These are phyloP conservation scores for Phytophthora fragariaefolia DNA, from an alignment of 352 stramenopile genomes.

Conservation along the genomic window DNA sequence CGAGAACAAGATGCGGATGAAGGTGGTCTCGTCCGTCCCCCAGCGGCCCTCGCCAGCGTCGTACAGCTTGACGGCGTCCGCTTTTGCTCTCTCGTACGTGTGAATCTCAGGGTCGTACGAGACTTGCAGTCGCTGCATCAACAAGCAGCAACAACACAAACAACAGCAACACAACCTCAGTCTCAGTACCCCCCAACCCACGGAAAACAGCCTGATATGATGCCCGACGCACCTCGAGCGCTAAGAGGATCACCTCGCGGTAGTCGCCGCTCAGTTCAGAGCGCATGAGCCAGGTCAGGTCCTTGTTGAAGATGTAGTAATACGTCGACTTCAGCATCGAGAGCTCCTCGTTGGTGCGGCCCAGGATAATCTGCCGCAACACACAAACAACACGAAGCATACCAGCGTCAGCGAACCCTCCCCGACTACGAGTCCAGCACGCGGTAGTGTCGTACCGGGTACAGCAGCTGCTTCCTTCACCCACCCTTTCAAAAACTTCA, in stretches of 20 bases:
- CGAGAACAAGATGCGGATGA: conserved; percentile 54
- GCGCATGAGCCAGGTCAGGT: conserved; percentile 52
- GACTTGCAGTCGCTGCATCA: too few relatives aligned
- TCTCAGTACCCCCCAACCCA: too few relatives aligned
- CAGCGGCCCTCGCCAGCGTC: conserved; percentile 63
- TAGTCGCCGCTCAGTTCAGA: conserved; percentile 63
- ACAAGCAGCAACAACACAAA: too few relatives aligned
- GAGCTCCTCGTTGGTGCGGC: conserved; percentile 64
- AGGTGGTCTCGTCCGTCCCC: conserved; percentile 61
- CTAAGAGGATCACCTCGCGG: conserved; percentile 64
- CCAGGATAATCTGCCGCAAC: too few relatives aligned
- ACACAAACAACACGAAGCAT: too few relatives aligned
- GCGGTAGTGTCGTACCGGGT: too few relatives aligned
- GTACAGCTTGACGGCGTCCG: conserved; percentile 59
- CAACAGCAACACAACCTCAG: too few relatives aligned
- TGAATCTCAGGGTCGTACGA: conserved; percentile 60
- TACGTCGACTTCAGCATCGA: conserved; percentile 79
- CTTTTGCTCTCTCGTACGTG: conserved; percentile 54
- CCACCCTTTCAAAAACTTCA: too few relatives aligned
- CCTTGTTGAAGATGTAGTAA: conserved; percentile 56
- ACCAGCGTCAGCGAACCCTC: background rate
- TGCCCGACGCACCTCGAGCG: too few relatives aligned
- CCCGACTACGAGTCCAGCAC: too few relatives aligned
- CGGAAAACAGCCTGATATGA: too few relatives aligned
- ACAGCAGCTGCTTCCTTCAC: too few relatives aligned